A percentile compares a stretch with the other conserved stretches of the same genome.
Conservation (phyloP, 2,329 filamentous ascomycete species). For the Fusarium succisae region DNA sequence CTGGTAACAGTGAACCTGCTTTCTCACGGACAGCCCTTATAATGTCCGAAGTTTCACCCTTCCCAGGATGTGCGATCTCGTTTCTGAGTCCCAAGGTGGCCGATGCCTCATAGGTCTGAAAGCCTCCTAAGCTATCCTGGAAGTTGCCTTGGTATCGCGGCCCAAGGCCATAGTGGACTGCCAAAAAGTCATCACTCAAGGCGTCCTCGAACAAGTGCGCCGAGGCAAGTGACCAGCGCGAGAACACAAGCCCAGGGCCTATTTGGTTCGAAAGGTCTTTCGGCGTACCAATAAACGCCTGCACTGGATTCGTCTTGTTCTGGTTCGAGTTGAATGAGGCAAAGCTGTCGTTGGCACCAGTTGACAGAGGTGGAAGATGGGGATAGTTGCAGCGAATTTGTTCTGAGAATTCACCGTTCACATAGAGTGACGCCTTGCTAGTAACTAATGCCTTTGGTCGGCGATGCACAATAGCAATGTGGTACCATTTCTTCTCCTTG, state of each 20-base stretch:
- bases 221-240: slow-evolving; percentile 88
- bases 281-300: slow-evolving; percentile 93
- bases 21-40: slow-evolving; percentile 87
- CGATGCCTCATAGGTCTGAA: slow-evolving; percentile 95
- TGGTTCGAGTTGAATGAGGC: slow-evolving; percentile 71
- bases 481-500: slow-evolving; percentile 84
- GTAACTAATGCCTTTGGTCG: slow-evolving; percentile 77
- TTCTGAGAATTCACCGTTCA: slow-evolving; percentile 94
- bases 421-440: slow-evolving; percentile 86
- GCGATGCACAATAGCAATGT: slow-evolving; percentile 88
- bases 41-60: slow-evolving; percentile 91
- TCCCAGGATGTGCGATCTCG: slow-evolving; percentile 87
- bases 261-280: slow-evolving; percentile 82
- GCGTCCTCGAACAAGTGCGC: slow-evolving; percentile 89
- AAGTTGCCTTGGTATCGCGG: slow-evolving; percentile 95
- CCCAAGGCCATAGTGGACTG: slow-evolving; percentile 90
- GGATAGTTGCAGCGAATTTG: slow-evolving; percentile 92
- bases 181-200: slow-evolving; percentile 89
- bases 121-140: slow-evolving; percentile 93
- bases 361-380: slow-evolving; percentile 72
- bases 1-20: slow-evolving; percentile 82
- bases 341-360: slow-evolving; percentile 72
- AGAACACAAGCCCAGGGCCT: slow-evolving; percentile 76
- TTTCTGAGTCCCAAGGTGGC: slow-evolving; percentile 91
- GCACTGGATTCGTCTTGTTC: slow-evolving; percentile 73